Conservation (phyloP, 1,139 yeast genomes). For the Scheffersomyces titani region DNA sequence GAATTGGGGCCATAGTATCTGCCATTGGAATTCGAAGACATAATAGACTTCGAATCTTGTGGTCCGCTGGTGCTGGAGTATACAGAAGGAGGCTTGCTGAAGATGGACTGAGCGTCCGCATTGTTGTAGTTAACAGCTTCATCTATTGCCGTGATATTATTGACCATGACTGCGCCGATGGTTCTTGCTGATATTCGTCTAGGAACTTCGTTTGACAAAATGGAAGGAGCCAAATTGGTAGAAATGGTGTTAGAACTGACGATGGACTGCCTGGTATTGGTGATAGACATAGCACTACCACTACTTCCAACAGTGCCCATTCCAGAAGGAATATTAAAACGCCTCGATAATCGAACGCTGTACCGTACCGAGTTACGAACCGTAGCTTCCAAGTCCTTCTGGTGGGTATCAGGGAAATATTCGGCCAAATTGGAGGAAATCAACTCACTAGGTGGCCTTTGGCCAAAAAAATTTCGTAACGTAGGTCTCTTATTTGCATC, state of each 20-base stretch:
- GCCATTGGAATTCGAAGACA: constrained; percentile 10
- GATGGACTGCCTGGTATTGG: constrained; percentile 21
- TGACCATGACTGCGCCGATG: constrained; percentile 69
- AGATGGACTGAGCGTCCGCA: constrained; percentile 14
- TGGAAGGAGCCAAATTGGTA: constrained; percentile 19
- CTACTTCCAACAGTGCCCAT: constrained; percentile 22
- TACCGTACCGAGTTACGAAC: constrained; percentile 81
- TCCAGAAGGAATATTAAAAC: constrained; percentile 30
- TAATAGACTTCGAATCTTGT: constrained; percentile 16
- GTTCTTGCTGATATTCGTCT: constrained; percentile 34
- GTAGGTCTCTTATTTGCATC: constrained; percentile 15
- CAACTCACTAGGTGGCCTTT: constrained; percentile 90
- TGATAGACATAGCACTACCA: constrained; percentile 16
- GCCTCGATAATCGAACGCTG: constrained; percentile 60
- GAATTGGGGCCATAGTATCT: constrained; percentile 5
- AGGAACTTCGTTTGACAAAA: constrained; percentile 21
- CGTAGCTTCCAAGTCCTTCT: constrained; percentile 73
- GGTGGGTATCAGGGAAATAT: constrained; percentile 85
- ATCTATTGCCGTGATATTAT: constrained; percentile 59
- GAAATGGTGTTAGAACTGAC: constrained; percentile 24
- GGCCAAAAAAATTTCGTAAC: constrained; percentile 70
- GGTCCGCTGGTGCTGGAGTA: constrained; percentile 15
- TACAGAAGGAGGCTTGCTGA: constrained; percentile 16
- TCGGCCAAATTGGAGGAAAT: constrained; percentile 89
- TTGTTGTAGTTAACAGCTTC: constrained; percentile 41